phyloP scores from a whole-genome alignment of 1,139 yeast genomes.

The Taphrina betulina region DNA sequence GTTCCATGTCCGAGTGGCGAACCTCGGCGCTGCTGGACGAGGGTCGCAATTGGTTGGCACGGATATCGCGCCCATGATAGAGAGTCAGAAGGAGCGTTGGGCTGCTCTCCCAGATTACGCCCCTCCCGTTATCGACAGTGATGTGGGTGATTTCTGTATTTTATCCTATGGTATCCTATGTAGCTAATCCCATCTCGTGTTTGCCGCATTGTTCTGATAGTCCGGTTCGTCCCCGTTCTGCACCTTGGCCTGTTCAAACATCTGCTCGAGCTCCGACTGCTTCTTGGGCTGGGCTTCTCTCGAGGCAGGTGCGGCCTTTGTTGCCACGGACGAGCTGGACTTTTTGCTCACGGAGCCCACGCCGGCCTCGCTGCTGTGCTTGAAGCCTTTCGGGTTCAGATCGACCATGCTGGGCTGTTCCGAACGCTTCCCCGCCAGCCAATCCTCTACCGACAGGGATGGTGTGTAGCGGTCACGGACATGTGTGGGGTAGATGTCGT shows the following conservation, averaged over 20 bases:
- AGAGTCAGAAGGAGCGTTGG: too few species aligned
- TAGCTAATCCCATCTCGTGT: conserved; percentile 25
- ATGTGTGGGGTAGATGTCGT: conserved; percentile 24
- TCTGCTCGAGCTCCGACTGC: conserved; percentile 26
- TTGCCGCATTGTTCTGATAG: conserved; percentile 8
- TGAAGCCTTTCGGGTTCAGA: conserved; percentile 15
- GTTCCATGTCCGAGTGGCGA: too few species aligned
- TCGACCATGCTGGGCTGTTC: conserved; percentile 1
- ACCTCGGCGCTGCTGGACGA: too few species aligned
- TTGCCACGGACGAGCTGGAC: neutral
- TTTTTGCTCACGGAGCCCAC: conserved; percentile 16
- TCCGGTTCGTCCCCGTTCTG: conserved; percentile 29
- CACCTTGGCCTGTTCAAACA: conserved; percentile 23
- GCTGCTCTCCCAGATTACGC: too few species aligned
- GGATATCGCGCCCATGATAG: too few species aligned
- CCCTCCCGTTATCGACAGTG: too few species aligned
- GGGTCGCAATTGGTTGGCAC: too few species aligned
- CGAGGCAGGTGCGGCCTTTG: neutral
- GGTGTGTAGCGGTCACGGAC: conserved; percentile 13
- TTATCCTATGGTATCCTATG: too few species aligned
- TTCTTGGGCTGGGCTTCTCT: conserved; percentile 12
- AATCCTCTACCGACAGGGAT: neutral
- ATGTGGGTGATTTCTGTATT: too few species aligned
- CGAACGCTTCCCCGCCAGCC: conserved; percentile 3
- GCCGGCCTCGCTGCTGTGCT: conserved; percentile 22